A percentile compares a stretch with the other conserved stretches of the same genome.
These are phyloP conservation scores for Pseudogymnoascus sp. DNA, from an alignment of 2,329 filamentous ascomycete genomes.

Conservation along the genomic window DNA sequence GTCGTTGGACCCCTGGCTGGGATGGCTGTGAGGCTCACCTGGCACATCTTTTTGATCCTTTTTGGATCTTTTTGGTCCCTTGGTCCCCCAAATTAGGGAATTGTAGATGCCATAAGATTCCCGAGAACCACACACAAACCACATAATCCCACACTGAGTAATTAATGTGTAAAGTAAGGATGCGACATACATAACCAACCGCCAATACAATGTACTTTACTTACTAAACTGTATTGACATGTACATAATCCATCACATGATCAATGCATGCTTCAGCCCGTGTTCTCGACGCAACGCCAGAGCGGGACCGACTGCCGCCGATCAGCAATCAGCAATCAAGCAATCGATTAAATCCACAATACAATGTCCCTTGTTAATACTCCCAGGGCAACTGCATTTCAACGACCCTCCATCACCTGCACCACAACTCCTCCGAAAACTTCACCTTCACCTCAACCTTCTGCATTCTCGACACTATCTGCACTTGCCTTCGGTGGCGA, in stretches of 20 bases:
- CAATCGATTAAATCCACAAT: not conserved
- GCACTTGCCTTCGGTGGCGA: conserved; percentile 6
- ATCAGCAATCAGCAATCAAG: conserved; percentile 9
- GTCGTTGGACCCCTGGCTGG: not conserved
- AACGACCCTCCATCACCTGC: not conserved
- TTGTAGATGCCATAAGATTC: not conserved
- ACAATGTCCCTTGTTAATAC: not conserved
- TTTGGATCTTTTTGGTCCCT: not conserved
- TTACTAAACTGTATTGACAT: not conserved
- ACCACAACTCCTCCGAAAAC: not conserved
- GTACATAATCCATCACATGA: conserved; percentile 1
- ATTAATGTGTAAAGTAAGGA: not conserved
- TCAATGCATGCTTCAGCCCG: conserved; percentile 2
- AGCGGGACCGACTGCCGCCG: not conserved
- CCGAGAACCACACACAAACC: not conserved
- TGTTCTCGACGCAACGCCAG: not conserved
- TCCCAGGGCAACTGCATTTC: not conserved
- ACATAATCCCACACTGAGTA: not conserved
- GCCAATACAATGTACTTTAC: not conserved
- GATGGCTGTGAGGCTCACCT: conserved; percentile 1
- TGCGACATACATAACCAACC: not conserved
- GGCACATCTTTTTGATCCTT: not conserved
- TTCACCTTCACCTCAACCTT: not conserved
- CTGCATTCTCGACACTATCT: not conserved
- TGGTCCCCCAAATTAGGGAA: not conserved